A percentile compares a stretch with the other conserved stretches of the same genome.
These are phyloP conservation scores for Parachaetomium inaequale DNA, from an alignment of 495 filamentous ascomycete species.

Conservation along the genomic window DNA sequence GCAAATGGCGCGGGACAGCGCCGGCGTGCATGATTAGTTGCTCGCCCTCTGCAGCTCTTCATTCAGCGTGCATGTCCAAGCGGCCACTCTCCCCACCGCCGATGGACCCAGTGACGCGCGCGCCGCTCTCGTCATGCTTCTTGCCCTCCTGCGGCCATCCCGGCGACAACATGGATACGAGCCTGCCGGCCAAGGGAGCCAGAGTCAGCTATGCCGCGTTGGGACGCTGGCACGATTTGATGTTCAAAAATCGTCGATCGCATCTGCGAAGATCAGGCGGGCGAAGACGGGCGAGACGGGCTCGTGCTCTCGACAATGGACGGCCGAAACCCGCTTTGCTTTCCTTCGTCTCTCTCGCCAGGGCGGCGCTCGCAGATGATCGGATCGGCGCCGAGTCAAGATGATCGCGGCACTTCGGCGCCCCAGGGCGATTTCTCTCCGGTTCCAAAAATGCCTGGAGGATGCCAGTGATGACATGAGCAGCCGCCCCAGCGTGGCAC, in stretches of 20 bases:
- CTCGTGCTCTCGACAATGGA: neutral
- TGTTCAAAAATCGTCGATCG: conserved; percentile 12
- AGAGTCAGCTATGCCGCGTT: conserved; percentile 4
- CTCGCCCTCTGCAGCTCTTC: conserved; percentile 14
- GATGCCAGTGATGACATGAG: conserved; percentile 6
- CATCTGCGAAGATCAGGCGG: conserved; percentile 4
- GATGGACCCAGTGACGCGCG: neutral
- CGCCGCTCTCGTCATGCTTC: neutral
- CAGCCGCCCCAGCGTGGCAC: conserved; percentile 8
- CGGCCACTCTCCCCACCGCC: neutral
- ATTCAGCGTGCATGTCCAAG: conserved; percentile 15
- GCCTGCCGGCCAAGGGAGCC: neutral
- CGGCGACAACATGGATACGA: conserved; percentile 14
- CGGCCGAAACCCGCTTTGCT: neutral
- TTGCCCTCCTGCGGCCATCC: conserved; percentile 1
- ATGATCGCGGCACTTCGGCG: conserved; percentile 3
- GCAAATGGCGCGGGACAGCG: conserved; percentile 6
- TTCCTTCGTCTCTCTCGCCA: neutral
- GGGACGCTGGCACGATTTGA: neutral
- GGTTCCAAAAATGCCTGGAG: conserved; percentile 15
- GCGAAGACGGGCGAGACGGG: neutral
- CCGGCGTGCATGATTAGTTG: conserved; percentile 9
- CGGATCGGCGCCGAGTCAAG: conserved; percentile 12
- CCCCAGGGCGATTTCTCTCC: conserved; percentile 4
- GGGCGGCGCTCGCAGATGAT: conserved; percentile 2